Base-by-base conservation (phyloP, 2,329 filamentous ascomycete genomes). In the Cladosporium colombiae region DNA sequence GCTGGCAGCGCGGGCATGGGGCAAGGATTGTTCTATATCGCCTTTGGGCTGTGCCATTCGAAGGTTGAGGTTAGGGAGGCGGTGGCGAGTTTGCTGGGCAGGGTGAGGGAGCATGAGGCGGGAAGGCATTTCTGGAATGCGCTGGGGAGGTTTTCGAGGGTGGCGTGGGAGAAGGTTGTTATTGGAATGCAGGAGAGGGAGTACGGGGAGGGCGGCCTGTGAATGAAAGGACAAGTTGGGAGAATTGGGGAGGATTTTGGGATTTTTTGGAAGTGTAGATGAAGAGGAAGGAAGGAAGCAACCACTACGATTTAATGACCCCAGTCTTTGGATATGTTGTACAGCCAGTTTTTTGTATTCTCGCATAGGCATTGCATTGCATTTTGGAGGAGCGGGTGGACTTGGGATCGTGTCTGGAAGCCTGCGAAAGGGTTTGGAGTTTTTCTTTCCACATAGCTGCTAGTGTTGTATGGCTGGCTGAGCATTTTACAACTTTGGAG, bases 51-150 rank as follows among this genome's bases (percentile, higher is more conserved):
- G 6, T 97, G 98, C 77, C 95, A 99, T 80, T 92, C 93, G 64
- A 88, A 93, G 69, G 83, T 85, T 40, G 90, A 92, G 61, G 93
- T 97, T 13, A 85, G 95, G 40, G 80, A 90, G 71, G 88, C 88
- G 64, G 91, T 92, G 2, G 89, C 92, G 1, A 91, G 91, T 67
- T 80, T 99, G 40, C 78, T 99, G 25, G 92, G 94, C 70, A 86
- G 93, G 25, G 88, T 99, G 64, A 86, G 88, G 70, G 88, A 90
- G 65, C 94, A 99, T 78, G 91, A 96, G 74, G 95, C 93, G 11
- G 95, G 95, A 1, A 86, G 93, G 73, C 92, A 98, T 79, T 98
- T 95, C 85, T 99, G 94, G 92, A 88, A 85, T 70, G 87, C 88
- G 33, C 81, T 99, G 58, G 95, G 93, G 66, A 85, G 92, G 53